Percentiles rank a stretch among this genome's conserved stretches.
Conservation (phyloP, 202 grass and related monocot genomes). For the Saccharum hybrid region DNA sequence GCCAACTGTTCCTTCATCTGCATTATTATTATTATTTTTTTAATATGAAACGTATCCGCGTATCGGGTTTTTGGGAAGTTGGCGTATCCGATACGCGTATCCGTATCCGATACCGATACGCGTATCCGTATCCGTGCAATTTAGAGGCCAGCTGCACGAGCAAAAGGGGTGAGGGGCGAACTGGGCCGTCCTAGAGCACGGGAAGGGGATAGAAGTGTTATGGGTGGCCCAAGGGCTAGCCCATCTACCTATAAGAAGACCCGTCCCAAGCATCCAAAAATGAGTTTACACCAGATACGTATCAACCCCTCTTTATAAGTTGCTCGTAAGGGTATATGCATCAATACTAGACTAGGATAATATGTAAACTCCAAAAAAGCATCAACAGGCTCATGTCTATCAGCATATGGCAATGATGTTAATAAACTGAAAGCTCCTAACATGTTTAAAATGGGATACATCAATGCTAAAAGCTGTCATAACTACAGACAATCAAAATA, state of each 20-base stretch:
- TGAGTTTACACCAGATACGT: not conserved
- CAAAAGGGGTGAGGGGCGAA: too few species aligned
- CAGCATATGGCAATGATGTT: not conserved
- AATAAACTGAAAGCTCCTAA: not conserved
- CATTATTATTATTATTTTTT: too few species aligned
- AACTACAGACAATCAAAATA: not conserved
- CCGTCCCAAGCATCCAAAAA: not conserved
- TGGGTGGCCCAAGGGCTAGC: not conserved
- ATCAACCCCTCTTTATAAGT: not conserved
- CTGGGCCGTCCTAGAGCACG: not conserved
- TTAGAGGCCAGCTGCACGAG: too few species aligned
- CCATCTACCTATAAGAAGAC: not conserved
- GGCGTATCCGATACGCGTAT: too few species aligned
- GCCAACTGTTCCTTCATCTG: too few species aligned
- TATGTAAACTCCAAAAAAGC: not conserved
- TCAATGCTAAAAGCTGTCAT: not conserved
- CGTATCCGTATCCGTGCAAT: too few species aligned
- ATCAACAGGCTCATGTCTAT: not conserved
- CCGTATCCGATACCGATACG: too few species aligned
- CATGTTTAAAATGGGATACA: not conserved
- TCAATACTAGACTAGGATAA: not conserved
- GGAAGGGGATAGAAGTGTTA: not conserved
- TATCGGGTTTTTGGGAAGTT: too few species aligned
- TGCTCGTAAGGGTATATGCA: not conserved
- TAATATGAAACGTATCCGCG: too few species aligned